A percentile compares a stretch with the other conserved stretches of the same genome.
These are phyloP conservation scores for Solanum megistacrolobum DNA, from an alignment of 257 asterid genomes.

Conservation along the genomic window DNA sequence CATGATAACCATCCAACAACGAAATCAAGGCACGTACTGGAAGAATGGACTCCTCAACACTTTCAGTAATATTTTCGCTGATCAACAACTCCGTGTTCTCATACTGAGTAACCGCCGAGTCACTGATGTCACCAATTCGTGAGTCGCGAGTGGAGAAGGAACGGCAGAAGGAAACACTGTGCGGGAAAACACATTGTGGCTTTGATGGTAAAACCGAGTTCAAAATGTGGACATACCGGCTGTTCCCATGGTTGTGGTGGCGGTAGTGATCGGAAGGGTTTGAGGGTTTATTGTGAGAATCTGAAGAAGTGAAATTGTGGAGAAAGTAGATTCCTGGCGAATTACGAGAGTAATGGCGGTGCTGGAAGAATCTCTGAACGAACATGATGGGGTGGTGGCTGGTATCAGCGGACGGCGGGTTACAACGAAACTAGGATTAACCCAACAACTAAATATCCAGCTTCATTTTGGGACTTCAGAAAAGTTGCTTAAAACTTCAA, in stretches of 20 bases:
- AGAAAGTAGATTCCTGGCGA: not conserved
- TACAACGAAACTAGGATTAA: not conserved
- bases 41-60: constrained; percentile 11
- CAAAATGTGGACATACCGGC: not conserved
- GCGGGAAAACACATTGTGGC: not conserved
- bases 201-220: not conserved
- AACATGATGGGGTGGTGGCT: not conserved
- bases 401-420: not conserved
- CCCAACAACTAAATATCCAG: not conserved
- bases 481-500: not conserved
- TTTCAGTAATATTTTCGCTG: not conserved
- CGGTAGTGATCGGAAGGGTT: not conserved
- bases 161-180: constrained; percentile 3
- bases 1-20: constrained; percentile 27
- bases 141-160: constrained; percentile 16
- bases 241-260: not conserved
- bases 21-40: constrained; percentile 26
- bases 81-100: not conserved
- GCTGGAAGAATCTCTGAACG: not conserved
- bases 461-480: not conserved
- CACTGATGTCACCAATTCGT: not conserved
- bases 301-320: not conserved
- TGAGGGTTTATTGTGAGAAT: not conserved
- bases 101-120: not conserved
- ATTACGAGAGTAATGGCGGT: constrained; percentile 6